Evolutionary conservation across 73 alveolate genomes (phyloP).

Genomic region (Stentor roeselii): DNA sequence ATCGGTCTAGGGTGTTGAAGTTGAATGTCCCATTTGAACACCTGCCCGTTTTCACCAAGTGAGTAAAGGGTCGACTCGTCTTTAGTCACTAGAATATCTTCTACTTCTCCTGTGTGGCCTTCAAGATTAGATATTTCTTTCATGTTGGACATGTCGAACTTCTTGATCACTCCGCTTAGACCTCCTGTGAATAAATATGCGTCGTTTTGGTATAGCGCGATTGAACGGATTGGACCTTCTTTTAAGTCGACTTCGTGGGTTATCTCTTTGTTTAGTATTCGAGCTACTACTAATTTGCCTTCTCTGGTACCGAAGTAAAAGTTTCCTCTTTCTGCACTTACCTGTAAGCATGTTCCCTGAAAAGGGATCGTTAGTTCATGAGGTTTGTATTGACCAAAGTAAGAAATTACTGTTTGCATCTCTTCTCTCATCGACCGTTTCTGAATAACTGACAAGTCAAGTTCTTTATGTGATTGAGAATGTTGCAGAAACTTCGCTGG

Average conservation of each 20-base stretch:
- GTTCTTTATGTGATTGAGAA: too few species aligned
- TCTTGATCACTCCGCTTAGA: background rate
- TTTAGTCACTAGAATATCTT: background rate
- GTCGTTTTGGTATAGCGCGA: slow-evolving; percentile 2
- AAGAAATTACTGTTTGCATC: background rate
- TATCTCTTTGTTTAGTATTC: background rate
- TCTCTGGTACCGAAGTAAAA: slow-evolving; percentile 11
- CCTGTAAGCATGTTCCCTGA: background rate
- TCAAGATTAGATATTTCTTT: background rate
- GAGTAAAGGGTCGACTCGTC: background rate
- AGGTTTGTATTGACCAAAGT: background rate
- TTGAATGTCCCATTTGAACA: background rate
- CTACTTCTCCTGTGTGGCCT: background rate
- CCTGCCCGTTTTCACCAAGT: background rate
- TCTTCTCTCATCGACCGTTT: too few species aligned
- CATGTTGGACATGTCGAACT: background rate
- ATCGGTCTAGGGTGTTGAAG: background rate
- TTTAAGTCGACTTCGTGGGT: background rate
- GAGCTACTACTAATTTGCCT: background rate
- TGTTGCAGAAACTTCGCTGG: too few species aligned
- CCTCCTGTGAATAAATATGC: background rate
- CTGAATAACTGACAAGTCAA: too few species aligned
- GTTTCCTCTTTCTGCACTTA: background rate
- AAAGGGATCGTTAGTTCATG: background rate
- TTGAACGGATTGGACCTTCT: background rate